Conservation (phyloP, 495 filamentous ascomycete genomes). For the Mytilinidion resinicola region DNA sequence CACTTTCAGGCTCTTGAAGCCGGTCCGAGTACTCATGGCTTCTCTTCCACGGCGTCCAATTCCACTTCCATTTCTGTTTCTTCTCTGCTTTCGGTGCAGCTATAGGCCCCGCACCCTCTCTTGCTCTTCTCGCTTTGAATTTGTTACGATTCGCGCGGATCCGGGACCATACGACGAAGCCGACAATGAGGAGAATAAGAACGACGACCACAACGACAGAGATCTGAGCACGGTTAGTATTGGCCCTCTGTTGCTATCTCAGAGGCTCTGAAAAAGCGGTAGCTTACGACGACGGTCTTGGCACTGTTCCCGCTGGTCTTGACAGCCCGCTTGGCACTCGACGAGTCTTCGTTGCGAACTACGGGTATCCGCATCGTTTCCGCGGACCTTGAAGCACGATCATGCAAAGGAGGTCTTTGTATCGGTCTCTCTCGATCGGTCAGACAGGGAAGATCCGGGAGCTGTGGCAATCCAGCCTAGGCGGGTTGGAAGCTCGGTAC, state of each 20-base stretch:
- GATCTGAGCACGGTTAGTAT: not conserved
- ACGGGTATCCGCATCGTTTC: not conserved
- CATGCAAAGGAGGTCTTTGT: not conserved
- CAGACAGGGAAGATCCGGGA: not conserved
- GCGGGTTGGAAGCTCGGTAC: not conserved
- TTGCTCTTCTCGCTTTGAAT: not conserved
- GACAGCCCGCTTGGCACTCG: not conserved
- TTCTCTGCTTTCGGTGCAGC: conserved; percentile 2
- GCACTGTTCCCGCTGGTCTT: not conserved
- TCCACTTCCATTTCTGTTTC: conserved; percentile 15
- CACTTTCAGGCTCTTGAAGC: conserved; percentile 19
- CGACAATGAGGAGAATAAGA: not conserved
- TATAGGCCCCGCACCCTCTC: not conserved
- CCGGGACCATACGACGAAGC: not conserved
- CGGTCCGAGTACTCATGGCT: conserved; percentile 14
- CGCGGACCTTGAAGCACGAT: not conserved
- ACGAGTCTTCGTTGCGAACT: not conserved
- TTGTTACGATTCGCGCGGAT: not conserved
- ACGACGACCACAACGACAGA: not conserved
- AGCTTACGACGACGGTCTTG: not conserved
- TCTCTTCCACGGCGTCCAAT: conserved; percentile 4
- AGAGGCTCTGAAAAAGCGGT: not conserved
- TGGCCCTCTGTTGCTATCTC: not conserved
- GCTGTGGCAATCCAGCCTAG: not conserved
- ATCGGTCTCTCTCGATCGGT: not conserved